Percentiles rank a stretch among this genome's conserved stretches.
Conservation (phyloP, 208 protist genomes). For the Leptomonas seymouri region DNA sequence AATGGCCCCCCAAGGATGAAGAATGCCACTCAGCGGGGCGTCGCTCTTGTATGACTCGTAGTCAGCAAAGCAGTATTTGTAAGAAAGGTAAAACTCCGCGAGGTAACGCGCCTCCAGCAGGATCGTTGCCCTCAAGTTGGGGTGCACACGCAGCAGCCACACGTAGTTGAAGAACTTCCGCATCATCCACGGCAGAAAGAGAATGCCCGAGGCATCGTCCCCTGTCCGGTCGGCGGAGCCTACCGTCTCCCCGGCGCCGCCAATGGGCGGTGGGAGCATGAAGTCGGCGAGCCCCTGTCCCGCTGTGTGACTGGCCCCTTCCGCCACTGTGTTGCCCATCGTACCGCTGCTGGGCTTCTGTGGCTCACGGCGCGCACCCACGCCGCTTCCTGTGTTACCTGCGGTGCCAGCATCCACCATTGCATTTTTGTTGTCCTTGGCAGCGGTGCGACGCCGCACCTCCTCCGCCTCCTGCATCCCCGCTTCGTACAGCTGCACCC, state of each 20-base stretch:
- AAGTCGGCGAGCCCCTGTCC: not conserved
- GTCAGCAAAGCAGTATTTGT: constrained; percentile 81
- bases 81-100: constrained; percentile 76
- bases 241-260: not conserved
- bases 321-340: not conserved
- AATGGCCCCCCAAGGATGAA: constrained; percentile 61
- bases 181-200: constrained; percentile 80
- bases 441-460: constrained; percentile 3
- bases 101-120: constrained; percentile 81
- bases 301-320: not conserved
- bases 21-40: constrained; percentile 53
- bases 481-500: constrained; percentile 46
- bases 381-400: not conserved
- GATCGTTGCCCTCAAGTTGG: constrained; percentile 72
- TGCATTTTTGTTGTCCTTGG: not conserved
- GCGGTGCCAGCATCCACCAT: too few species aligned
- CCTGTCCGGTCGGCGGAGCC: not conserved
- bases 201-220: constrained; percentile 33
- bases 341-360: constrained; percentile 12
- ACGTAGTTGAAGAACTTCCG: constrained; percentile 79
- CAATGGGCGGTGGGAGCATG: not conserved
- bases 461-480: constrained; percentile 28
- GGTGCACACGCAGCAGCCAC: constrained; percentile 76
- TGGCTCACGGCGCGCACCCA: constrained; percentile 1
- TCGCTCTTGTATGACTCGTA: constrained; percentile 66